These are phyloP conservation scores for Fraxinus sp. DNA, from an alignment of 305 asterid species.

Conservation along the genomic window DNA sequence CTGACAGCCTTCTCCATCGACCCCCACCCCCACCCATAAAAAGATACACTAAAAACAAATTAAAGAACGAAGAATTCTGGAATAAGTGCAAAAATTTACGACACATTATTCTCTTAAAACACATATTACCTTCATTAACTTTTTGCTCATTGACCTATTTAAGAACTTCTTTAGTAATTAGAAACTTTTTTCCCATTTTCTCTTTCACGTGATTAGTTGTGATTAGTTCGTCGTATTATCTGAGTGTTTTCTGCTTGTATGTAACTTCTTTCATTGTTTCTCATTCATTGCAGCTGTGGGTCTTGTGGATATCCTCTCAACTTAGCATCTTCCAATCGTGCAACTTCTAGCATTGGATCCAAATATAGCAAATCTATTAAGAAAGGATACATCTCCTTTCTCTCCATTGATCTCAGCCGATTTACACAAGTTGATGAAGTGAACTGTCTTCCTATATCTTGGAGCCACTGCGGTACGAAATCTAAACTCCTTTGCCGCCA, in stretches of 20 bases:
- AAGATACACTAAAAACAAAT: not conserved
- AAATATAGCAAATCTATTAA: slow-evolving; percentile 52
- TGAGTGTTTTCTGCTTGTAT: not conserved
- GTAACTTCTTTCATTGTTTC: slow-evolving; percentile 9
- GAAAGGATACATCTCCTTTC: slow-evolving; percentile 57
- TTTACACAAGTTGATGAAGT: slow-evolving; percentile 74
- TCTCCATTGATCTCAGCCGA: slow-evolving; percentile 70
- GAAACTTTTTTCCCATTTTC: not conserved
- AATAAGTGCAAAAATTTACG: not conserved
- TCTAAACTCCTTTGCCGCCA: slow-evolving; percentile 76
- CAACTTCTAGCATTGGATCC: slow-evolving; percentile 51
- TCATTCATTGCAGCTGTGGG: slow-evolving; percentile 60
- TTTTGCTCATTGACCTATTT: not conserved
- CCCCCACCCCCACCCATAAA: not conserved
- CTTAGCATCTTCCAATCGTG: slow-evolving; percentile 57
- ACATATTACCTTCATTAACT: not conserved
- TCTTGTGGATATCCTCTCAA: slow-evolving; percentile 76
- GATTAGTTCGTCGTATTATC: not conserved
- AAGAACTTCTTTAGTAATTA: not conserved
- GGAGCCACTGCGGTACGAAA: slow-evolving; percentile 51
- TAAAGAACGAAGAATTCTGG: not conserved
- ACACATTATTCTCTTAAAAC: not conserved
- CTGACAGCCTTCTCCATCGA: not conserved
- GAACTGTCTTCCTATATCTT: slow-evolving; percentile 59
- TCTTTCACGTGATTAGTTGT: not conserved